Evolutionary conservation across 2,329 filamentous ascomycete species (phyloP).

Genomic region (Aaosphaeria arxii): DNA sequence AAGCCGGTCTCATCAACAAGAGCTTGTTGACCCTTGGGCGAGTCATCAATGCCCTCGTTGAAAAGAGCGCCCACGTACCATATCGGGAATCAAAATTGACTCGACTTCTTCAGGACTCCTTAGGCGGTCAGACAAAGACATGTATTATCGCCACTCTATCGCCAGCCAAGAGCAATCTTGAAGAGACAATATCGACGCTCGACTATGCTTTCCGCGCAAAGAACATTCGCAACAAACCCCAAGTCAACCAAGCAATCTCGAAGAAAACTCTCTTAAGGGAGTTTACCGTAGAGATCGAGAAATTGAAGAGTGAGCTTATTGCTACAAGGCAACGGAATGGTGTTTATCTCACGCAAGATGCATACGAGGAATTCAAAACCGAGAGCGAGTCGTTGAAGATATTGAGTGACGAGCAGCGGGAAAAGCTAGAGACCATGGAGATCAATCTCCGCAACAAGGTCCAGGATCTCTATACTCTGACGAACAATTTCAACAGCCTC

Average conservation of each 20-base stretch:
- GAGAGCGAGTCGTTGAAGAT: constrained; percentile 91
- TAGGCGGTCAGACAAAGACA: constrained; percentile 93
- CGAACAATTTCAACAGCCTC: constrained; percentile 79
- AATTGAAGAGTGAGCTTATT: constrained; percentile 89
- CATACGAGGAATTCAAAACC: constrained; percentile 85
- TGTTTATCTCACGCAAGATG: constrained; percentile 86
- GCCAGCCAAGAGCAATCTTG: constrained; percentile 88
- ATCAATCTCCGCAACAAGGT: constrained; percentile 87
- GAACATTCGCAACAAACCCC: constrained; percentile 97
- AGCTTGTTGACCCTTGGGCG: constrained; percentile 90
- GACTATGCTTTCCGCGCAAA: constrained; percentile 98
- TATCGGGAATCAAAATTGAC: constrained; percentile 95
- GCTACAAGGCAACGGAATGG: constrained; percentile 91
- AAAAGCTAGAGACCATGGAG: constrained; percentile 90
- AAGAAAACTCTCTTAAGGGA: constrained; percentile 91
- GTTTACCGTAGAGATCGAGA: constrained; percentile 90
- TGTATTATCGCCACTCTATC: constrained; percentile 98
- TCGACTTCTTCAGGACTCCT: constrained; percentile 88
- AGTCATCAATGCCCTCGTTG: constrained; percentile 96
- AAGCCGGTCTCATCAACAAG: constrained; percentile 97
- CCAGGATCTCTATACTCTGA: constrained; percentile 84
- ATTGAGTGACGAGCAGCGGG: constrained; percentile 85
- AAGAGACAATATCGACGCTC: constrained; percentile 96
- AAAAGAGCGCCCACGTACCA: constrained; percentile 85
- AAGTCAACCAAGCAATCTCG: constrained; percentile 85